Conservation (phyloP, 805 yeast genomes). For the Metschnikowia lachancei region DNA sequence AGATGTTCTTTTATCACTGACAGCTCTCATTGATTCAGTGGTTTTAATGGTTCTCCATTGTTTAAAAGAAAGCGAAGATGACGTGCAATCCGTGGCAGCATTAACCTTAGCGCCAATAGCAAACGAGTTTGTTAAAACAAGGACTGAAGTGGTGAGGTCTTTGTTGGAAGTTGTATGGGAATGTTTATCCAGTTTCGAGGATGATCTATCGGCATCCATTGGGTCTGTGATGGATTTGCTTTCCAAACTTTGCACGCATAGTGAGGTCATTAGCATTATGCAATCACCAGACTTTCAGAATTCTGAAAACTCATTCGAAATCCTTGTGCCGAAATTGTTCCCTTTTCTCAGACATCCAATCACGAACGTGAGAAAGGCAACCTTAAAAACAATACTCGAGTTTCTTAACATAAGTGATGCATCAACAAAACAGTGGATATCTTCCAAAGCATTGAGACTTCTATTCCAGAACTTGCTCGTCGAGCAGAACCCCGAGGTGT, state of each 20-base stretch:
- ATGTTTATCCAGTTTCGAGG: conserved; percentile 77
- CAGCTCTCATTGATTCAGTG: conserved; percentile 63
- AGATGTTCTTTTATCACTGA: conserved; percentile 62
- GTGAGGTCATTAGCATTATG: conserved; percentile 70
- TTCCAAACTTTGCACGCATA: conserved; percentile 81
- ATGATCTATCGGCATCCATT: conserved; percentile 90
- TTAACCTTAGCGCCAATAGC: conserved; percentile 90
- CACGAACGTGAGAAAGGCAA: conserved; percentile 85
- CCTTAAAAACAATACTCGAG: conserved; percentile 73
- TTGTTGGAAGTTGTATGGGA: conserved; percentile 81
- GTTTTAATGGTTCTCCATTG: conserved; percentile 87
- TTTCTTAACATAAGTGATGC: conserved; percentile 61
- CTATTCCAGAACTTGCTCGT: conserved; percentile 83
- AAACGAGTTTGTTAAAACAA: conserved; percentile 71
- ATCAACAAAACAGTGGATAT: conserved; percentile 66
- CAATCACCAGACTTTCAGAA: conserved; percentile 55
- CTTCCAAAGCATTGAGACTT: conserved; percentile 67
- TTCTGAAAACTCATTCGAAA: conserved; percentile 58
- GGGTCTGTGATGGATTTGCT: conserved; percentile 94
- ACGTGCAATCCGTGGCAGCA: conserved; percentile 96
- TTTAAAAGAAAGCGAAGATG: conserved; percentile 75
- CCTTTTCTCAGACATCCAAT: conserved; percentile 95
- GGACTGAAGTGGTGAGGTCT: conserved; percentile 48
- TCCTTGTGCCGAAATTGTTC: conserved; percentile 82
- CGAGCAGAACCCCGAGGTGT: conserved; percentile 79